Conservation (phyloP, 2,329 filamentous ascomycete species). For the Aspergillus flavus region DNA sequence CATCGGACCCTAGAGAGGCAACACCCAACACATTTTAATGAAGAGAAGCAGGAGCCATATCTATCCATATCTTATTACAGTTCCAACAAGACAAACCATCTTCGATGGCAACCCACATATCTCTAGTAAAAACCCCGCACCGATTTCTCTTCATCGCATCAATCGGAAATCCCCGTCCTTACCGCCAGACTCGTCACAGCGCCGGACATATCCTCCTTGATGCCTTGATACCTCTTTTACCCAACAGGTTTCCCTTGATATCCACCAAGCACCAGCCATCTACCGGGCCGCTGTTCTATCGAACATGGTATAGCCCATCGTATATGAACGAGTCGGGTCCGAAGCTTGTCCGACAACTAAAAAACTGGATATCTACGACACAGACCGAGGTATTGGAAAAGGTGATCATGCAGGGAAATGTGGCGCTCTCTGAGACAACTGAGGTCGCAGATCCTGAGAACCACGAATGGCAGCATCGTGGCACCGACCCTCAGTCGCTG, state of each 20-base stretch:
- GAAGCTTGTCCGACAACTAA: constrained; percentile 69
- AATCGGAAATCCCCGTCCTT: constrained; percentile 77
- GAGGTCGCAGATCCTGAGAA: constrained; percentile 12
- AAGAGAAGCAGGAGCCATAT: neutral
- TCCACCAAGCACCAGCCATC: constrained; percentile 53
- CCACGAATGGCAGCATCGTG: constrained; percentile 24
- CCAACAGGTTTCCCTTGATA: constrained; percentile 45
- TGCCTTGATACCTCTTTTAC: constrained; percentile 57
- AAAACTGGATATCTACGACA: constrained; percentile 37
- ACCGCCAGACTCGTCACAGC: constrained; percentile 79
- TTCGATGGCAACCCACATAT: neutral
- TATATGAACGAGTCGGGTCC: constrained; percentile 85
- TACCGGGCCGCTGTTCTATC: constrained; percentile 49
- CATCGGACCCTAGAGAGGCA: neutral
- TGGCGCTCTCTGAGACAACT: constrained; percentile 4
- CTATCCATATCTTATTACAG: constrained; percentile 33
- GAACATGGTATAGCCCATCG: constrained; percentile 68
- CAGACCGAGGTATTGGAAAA: constrained; percentile 14
- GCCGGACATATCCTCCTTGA: constrained; percentile 80
- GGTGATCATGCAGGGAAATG: constrained; percentile 8
- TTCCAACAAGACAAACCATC: neutral
- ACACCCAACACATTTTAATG: neutral
- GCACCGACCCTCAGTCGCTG: constrained; percentile 14
- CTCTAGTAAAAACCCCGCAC: constrained; percentile 21
- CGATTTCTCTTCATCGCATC: constrained; percentile 73